A percentile compares a stretch with the other conserved stretches of the same genome.
Evolutionary conservation across 2,329 filamentous ascomycete species (phyloP).

Genomic region (Claviceps monticola): DNA sequence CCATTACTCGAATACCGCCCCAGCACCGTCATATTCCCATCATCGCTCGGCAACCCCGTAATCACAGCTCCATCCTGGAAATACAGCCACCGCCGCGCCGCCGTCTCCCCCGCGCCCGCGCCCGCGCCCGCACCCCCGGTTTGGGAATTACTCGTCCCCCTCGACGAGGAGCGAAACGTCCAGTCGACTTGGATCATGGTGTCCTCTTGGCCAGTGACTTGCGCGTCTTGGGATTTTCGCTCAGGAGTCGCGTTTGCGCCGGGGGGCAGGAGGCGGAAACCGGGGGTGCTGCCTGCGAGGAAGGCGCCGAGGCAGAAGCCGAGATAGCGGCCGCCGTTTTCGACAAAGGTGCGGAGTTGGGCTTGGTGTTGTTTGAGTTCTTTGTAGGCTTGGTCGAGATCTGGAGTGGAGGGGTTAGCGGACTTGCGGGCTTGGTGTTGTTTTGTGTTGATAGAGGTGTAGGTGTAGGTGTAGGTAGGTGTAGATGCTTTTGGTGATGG

Average conservation of each 20-base stretch:
- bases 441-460: too few relatives aligned
- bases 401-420: conserved; percentile 3
- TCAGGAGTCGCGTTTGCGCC: conserved; percentile 7
- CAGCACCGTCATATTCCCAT: conserved; percentile 6
- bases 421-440: too few relatives aligned
- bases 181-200: conserved; percentile 14
- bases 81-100: conserved; percentile 11
- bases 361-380: conserved; percentile 6
- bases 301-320: conserved; percentile 16
- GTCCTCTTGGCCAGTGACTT: conserved; percentile 9
- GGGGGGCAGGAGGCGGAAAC: conserved; percentile 10
- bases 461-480: too few relatives aligned
- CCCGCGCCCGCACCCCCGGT: not conserved
- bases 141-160: not conserved
- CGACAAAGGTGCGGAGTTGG: conserved; percentile 10
- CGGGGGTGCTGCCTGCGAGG: conserved; percentile 12
- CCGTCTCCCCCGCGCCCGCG: conserved; percentile 7
- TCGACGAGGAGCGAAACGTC: conserved; percentile 7
- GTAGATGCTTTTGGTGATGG: too few relatives aligned
- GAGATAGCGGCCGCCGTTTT: conserved; percentile 12
- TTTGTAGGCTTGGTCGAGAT: conserved; percentile 9
- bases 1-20: conserved; percentile 12
- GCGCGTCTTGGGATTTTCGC: conserved; percentile 4
- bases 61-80: conserved; percentile 14
- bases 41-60: conserved; percentile 3